Conservation (phyloP, 2,329 filamentous ascomycete genomes). For the Colletotrichum costaricense region DNA sequence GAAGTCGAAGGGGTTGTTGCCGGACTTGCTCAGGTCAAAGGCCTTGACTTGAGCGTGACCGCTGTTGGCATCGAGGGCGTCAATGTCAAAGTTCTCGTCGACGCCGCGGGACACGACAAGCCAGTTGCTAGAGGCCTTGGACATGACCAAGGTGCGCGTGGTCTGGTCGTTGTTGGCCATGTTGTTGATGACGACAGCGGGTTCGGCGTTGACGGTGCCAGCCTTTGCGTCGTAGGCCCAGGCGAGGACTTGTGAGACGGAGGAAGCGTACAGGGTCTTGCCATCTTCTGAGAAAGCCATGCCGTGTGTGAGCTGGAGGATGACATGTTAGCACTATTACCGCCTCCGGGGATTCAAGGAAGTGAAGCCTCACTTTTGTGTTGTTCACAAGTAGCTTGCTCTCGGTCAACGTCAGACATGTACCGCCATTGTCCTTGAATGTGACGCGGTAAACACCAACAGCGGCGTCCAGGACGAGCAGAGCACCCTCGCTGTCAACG, state of each 20-base stretch:
- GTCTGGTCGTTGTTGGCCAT: slow-evolving; percentile 66
- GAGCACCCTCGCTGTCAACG: slow-evolving; percentile 56
- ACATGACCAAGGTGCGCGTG: slow-evolving; percentile 75
- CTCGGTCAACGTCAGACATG: slow-evolving; percentile 52
- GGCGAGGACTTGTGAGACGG: slow-evolving; percentile 66
- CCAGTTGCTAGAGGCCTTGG: slow-evolving; percentile 62
- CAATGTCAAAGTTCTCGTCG: slow-evolving; percentile 69
- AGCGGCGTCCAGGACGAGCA: slow-evolving; percentile 58
- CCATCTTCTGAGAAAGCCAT: slow-evolving; percentile 65
- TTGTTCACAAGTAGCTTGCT: slow-evolving; percentile 48
- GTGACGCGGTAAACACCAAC: slow-evolving; percentile 54
- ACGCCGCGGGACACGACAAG: slow-evolving; percentile 76
- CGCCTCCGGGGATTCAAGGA: neutral
- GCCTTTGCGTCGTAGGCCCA: slow-evolving; percentile 73
- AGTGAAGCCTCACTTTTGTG: slow-evolving; percentile 43
- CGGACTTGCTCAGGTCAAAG: slow-evolving; percentile 53
- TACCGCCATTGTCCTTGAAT: slow-evolving; percentile 54
- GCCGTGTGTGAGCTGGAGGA: slow-evolving; percentile 63
- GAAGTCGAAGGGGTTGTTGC: slow-evolving; percentile 54
- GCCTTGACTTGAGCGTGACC: slow-evolving; percentile 77
- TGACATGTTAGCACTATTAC: neutral
- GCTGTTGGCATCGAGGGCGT: slow-evolving; percentile 60
- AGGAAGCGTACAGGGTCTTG: slow-evolving; percentile 68
- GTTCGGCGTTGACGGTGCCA: slow-evolving; percentile 56
- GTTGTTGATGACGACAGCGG: slow-evolving; percentile 65